Percentiles rank a stretch among this genome's conserved stretches.
phyloP scores from a whole-genome alignment of 768 basidiomycete genomes.

The Psilocybe subaeruginosa region DNA sequence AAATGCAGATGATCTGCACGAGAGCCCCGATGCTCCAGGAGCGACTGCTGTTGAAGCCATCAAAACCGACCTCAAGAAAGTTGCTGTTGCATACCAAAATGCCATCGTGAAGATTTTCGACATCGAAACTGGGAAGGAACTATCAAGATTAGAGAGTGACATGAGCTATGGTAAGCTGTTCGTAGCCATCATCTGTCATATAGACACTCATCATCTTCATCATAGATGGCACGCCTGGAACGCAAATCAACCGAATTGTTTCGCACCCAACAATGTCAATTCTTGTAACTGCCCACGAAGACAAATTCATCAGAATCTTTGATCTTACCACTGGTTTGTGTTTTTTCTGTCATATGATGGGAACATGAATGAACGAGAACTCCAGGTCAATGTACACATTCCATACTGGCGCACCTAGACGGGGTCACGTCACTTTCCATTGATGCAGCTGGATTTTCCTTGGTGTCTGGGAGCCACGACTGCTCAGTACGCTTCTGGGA shows the following conservation, averaged over 20 bases:
- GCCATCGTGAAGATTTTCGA: slow-evolving; percentile 91
- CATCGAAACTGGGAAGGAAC: slow-evolving; percentile 84
- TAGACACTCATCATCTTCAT: slow-evolving; percentile 6
- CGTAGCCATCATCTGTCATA: background rate
- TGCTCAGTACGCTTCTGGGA: slow-evolving; percentile 97
- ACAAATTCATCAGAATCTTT: slow-evolving; percentile 90
- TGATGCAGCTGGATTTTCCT: slow-evolving; percentile 82
- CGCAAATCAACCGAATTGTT: slow-evolving; percentile 84
- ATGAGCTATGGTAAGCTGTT: slow-evolving; percentile 53
- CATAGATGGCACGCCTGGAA: slow-evolving; percentile 71
- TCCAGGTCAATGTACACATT: slow-evolving; percentile 83
- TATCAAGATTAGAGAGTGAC: slow-evolving; percentile 62
- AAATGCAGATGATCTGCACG: slow-evolving; percentile 46
- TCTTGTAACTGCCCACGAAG: slow-evolving; percentile 90
- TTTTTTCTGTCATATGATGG: background rate
- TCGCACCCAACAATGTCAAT: slow-evolving; percentile 92
- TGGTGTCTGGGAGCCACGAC: slow-evolving; percentile 92
- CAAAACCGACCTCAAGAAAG: slow-evolving; percentile 80
- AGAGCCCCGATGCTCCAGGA: slow-evolving; percentile 58
- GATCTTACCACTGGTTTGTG: slow-evolving; percentile 78
- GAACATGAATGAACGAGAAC: slow-evolving; percentile 5
- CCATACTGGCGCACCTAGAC: slow-evolving; percentile 89
- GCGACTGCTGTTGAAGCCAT: slow-evolving; percentile 86
- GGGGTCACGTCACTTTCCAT: slow-evolving; percentile 91
- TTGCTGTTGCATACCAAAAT: slow-evolving; percentile 91